Evolutionary conservation across 1,284 basidiomycete genomes (phyloP).

Genomic region (Leccinum discolor): DNA sequence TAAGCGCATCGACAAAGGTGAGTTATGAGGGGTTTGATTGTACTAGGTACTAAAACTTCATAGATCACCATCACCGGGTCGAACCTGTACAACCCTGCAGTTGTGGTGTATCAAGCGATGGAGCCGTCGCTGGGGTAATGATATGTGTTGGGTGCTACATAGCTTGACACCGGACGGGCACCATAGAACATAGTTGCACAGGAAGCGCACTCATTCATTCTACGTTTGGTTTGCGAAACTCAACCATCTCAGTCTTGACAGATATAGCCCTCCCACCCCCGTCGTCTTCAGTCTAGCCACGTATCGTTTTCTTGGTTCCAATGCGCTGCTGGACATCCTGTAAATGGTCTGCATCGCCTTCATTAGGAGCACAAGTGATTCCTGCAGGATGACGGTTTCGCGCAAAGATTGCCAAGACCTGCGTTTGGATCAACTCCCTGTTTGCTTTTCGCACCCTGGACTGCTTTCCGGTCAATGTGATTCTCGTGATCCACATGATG

Average conservation of each 20-base stretch:
- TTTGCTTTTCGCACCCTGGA: conserved; percentile 13
- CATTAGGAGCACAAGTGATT: conserved; percentile 7
- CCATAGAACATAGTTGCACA: conserved; percentile 15
- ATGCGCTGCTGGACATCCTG: conserved; percentile 8
- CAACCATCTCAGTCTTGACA: conserved; percentile 17
- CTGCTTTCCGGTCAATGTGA: conserved; percentile 17
- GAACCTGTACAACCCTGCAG: too few relatives aligned
- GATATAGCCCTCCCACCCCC: conserved; percentile 26
- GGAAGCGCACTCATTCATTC: conserved; percentile 21
- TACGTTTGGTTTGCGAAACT: conserved; percentile 15
- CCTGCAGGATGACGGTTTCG: conserved; percentile 1
- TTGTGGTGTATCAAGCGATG: too few relatives aligned
- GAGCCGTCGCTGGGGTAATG: too few relatives aligned
- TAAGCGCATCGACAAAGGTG: too few relatives aligned
- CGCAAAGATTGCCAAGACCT: conserved; percentile 30
- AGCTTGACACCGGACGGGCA: too few relatives aligned
- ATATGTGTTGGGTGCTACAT: too few relatives aligned
- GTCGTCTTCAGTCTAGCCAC: conserved; percentile 19
- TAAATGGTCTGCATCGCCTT: conserved; percentile 18
- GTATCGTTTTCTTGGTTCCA: conserved; percentile 20
- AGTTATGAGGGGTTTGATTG: too few relatives aligned
- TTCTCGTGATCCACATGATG: conserved; percentile 3
- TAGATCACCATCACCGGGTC: too few relatives aligned
- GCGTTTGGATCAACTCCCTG: conserved; percentile 10
- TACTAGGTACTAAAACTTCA: too few relatives aligned